Evolutionary conservation across 192 early-diverging fungal genomes (phyloP), one percentile per base, ranked within the genome.

Genomic region (Backusella macrospora): DNA sequence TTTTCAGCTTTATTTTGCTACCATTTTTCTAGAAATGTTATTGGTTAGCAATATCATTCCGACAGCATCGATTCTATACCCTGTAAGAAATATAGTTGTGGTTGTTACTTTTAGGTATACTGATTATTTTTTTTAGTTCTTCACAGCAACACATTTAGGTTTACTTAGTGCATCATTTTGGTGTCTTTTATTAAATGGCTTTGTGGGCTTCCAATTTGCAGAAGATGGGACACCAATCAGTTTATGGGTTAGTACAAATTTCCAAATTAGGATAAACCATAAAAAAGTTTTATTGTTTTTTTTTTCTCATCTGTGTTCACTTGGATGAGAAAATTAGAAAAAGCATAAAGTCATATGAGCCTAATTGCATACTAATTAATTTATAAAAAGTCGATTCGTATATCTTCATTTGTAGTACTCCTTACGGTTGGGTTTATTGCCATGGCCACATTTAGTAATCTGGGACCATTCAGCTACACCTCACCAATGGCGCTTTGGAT

Each of bases 191-290:
- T 77, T 97, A 37, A 98, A 97, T 83, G 96, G 95, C 37, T 94
- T 98, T 76, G 92, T 98, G 42, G 94, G 94, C 2, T 97, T 96
- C 86, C 95, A 97, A 84, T 98, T 94, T 88, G 89, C 92, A 7
- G 95, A 98, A 79, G 97, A 98, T 81, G 96, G 97, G 52, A 98
- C 96, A 12, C 87, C 94, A 6, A 76, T 89, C 73, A 97, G 96
- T n/a, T 88, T 98, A 68, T 98, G 97, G 96, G 83, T 86, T 78
- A 74, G 49, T 52, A 18, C 49, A 52, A 21, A 52, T 6, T 8
- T 16, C 49, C n/a, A 52, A 52, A 52, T 21, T 21, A 23, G 49
- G 49, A 75, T 67, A 39, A 37, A 34, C 29, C 29, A 72, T 55
- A 7, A 48, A 13, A 26, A 26, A 26, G n/a, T 59, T 59, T 59